Evolutionary conservation across 805 yeast species (phyloP), one percentile per base, ranked within the genome.

Genomic region (Ogataea henricii): DNA sequence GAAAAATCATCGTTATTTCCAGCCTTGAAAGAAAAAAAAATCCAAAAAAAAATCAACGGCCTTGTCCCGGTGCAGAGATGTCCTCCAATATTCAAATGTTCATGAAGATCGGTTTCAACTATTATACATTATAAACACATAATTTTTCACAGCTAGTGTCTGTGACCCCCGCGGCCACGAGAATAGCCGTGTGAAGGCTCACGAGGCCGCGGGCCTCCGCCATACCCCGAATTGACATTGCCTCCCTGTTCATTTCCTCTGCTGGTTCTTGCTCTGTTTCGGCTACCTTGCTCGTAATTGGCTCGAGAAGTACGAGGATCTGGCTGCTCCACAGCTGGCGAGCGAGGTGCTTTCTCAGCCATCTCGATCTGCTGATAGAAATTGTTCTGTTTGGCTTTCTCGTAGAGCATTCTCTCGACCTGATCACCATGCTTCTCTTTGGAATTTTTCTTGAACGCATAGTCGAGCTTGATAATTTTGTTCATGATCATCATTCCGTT

Each of bases 391-490:
- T 54, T 51, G 8, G 65, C 66, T 46, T 60, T 59, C 29, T 55
- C 56, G 36, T 92, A 91, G 46, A 90, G 72, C 45, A 77, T 53
- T 56, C 97, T 73, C 62, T 91, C 97, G 0, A 82, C 80, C 32
- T 74, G 76, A 56, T 85, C 91, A n/a, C 97, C 97, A 57, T 88
- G 95, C 40, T 77, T 74, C 16, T 80, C 80, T 48, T 77, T 74
- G 16, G 73, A 77, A 44, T 72, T 79, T 47, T 79, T 81, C 65
- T 87, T 89, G 59, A 74, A 81, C 0, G 96, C 94, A 62, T 89
- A 90, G 26, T 78, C 78, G 2, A 91, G 71, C 1, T 67, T 64
- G 5, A 89, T 71, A 23, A 77, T 78, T 50, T 73, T 73, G 63
- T 88, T 89, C 81, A 87, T 79, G 13, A 94, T 69, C 47, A 79